Evolutionary conservation across 1,139 yeast species (phyloP), one percentile per base, ranked within the genome.

Genomic region (Geotrichum klebahnii): DNA sequence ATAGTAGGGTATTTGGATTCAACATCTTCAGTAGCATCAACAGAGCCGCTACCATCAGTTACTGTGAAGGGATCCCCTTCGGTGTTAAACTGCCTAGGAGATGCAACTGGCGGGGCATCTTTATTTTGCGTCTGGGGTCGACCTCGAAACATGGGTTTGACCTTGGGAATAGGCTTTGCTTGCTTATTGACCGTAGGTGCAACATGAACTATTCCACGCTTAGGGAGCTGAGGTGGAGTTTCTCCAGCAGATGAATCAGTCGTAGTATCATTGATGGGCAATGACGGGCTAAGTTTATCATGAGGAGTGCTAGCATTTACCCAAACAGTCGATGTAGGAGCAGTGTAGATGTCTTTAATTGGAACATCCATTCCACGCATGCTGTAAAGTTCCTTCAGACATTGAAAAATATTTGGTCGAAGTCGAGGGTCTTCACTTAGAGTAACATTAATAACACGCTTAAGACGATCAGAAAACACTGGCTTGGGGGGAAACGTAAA

Each of bases 331-430:
- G 48, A 44, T 16, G 52, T 48, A 22, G 52, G 52, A 32, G 52
- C 52, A 23, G 36, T 34, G 43, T 59, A 63, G 9, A 59, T 56
- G 50, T 66, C 67, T 51, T 57, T 53, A 24, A 78, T 75, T 1
- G 94, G 92, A 22, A 80, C 72, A 26, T 72, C 73, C 3, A 72
- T 67, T 12, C 75, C 73, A 17, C 82, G 75, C 69, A 78, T 75
- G 38, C 75, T 66, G 57, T 86, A 80, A 17, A 90, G 68, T 64
- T 87, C 95, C 53, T 77, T 78, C 53, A 87, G 65, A 23, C 92
- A 79, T 64, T 90, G 97, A 54, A 82, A 87, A 24, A 89, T 83
- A 64, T 88, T 92, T 5, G 97, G 98, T 58, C 98, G 76, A 57
- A 79, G 76, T 16, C 79, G 65, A 3, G 97, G 96, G 57, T 83